phyloP scores from a whole-genome alignment of 352 stramenopile genomes.

The Thalassiosira delicatula region DNA sequence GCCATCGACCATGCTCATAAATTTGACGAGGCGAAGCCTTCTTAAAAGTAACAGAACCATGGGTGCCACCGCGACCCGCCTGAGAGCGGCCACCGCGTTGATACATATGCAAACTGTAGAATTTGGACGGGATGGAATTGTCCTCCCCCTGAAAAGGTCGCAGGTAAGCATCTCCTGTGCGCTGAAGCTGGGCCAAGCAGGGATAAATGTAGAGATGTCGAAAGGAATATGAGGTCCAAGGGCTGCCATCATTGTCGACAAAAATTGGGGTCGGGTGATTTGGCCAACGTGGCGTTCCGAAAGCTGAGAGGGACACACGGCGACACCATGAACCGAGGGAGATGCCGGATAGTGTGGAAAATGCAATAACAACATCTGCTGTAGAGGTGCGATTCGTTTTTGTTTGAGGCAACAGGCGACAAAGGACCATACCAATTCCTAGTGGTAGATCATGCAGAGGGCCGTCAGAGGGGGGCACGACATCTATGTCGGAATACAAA shows the following conservation, averaged over 20 bases:
- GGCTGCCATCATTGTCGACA: not conserved
- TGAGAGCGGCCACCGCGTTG: not conserved
- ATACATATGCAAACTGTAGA: not conserved
- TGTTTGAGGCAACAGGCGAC: not conserved
- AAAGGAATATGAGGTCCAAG: not conserved
- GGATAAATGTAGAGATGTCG: not conserved
- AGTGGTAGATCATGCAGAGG: not conserved
- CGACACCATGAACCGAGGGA: not conserved
- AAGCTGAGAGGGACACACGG: not conserved
- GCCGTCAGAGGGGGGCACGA: not conserved
- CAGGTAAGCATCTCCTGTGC: not conserved
- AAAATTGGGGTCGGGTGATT: not conserved
- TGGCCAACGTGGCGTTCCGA: not conserved
- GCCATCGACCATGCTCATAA: not conserved
- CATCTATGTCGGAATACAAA: not conserved
- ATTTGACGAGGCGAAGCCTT: not conserved
- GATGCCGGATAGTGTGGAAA: not conserved
- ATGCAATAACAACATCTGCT: not conserved
- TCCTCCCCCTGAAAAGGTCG: not conserved
- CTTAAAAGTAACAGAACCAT: not conserved
- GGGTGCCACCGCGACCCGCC: no score
- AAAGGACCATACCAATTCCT: not conserved
- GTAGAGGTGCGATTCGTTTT: not conserved
- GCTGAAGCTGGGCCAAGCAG: not conserved
- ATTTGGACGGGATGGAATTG: not conserved